A percentile compares a stretch with the other conserved stretches of the same genome.
Conservation (phyloP, 129 eudicot species). For the Lactuca sativa region DNA sequence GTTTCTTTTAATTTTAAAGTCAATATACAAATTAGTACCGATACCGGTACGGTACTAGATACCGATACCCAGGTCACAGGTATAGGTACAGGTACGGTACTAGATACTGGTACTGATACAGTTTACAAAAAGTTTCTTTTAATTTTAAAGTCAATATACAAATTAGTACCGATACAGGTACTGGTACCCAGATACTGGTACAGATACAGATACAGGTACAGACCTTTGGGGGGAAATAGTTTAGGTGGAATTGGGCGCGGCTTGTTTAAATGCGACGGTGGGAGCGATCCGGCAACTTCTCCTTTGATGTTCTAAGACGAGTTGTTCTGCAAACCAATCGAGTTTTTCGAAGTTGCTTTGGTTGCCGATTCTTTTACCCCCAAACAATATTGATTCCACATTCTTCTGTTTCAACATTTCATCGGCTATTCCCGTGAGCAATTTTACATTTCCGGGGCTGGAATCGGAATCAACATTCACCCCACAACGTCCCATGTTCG, state of each 20-base stretch:
- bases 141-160: not conserved
- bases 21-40: not conserved
- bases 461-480: constrained; percentile 60
- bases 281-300: constrained; percentile 97
- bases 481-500: constrained; percentile 62
- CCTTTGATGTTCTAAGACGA: constrained; percentile 91
- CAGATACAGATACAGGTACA: too few relatives aligned
- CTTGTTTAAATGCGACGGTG: constrained; percentile 95
- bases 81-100: too few relatives aligned
- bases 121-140: not conserved
- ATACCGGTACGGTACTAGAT: not conserved
- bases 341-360: constrained; percentile 82
- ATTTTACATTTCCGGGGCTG: constrained; percentile 64
- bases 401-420: constrained; percentile 91
- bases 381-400: constrained; percentile 84
- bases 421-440: constrained; percentile 68
- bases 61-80: not conserved
- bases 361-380: constrained; percentile 74
- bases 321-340: constrained; percentile 93
- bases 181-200: too few relatives aligned
- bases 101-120: too few relatives aligned
- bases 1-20: not conserved
- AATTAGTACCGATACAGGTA: not conserved
- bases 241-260: constrained; percentile 37
- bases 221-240: constrained; percentile 6